These are phyloP conservation scores for Buxus sempervirens DNA, from an alignment of 164 flowering plant species.

Conservation along the genomic window DNA sequence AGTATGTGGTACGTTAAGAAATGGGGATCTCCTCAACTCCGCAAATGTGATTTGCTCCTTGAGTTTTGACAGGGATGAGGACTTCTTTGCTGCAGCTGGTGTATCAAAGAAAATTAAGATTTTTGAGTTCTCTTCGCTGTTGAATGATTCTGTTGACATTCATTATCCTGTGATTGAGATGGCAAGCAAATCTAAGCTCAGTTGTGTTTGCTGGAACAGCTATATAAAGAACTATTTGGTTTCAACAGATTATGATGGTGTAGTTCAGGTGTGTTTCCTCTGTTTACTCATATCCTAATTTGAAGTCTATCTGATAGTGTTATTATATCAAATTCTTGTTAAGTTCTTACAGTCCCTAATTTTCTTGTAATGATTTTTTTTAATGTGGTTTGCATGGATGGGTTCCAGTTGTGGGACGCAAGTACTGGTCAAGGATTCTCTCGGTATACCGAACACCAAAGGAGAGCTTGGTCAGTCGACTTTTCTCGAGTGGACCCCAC, in stretches of 20 bases:
- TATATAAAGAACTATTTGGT: slow-evolving; percentile 93
- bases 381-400: slow-evolving; percentile 16
- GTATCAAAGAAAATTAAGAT: slow-evolving; percentile 94
- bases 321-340: not conserved
- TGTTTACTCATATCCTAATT: not conserved
- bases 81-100: slow-evolving; percentile 96
- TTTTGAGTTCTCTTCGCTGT: slow-evolving; percentile 65
- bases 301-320: too few species aligned
- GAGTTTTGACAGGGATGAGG: slow-evolving; percentile 94
- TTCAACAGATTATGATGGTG: slow-evolving; percentile 94
- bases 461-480: slow-evolving; percentile 96
- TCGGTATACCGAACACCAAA: slow-evolving; percentile 66
- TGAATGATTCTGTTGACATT: slow-evolving; percentile 74
- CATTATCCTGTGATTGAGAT: slow-evolving; percentile 92
- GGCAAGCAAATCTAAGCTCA: slow-evolving; percentile 77
- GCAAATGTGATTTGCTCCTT: slow-evolving; percentile 94
- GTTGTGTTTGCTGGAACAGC: slow-evolving; percentile 87
- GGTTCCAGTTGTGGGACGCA: slow-evolving; percentile 89
- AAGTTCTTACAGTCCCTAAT: not conserved
- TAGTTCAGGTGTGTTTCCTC: slow-evolving; percentile 67
- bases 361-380: slow-evolving; percentile 10
- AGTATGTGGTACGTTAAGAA: slow-evolving; percentile 67
- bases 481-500: slow-evolving; percentile 81
- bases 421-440: slow-evolving; percentile 66
- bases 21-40: slow-evolving; percentile 68